Conservation (phyloP, 192 early-diverging fungal genomes). For the Diversispora eburnea region DNA sequence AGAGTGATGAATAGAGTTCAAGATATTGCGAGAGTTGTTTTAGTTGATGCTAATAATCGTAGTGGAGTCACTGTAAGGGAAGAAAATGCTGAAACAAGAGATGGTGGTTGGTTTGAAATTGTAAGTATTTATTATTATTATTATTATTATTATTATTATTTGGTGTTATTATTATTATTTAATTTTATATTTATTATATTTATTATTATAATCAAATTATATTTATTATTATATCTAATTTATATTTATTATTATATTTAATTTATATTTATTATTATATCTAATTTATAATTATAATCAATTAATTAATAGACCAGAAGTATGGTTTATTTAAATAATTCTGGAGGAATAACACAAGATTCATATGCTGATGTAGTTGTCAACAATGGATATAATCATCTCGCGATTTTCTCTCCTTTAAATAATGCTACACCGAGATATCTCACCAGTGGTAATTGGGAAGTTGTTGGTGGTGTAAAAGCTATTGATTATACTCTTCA, state of each 20-base stretch:
- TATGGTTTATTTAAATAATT: constrained; percentile 37
- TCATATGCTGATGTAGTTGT: constrained; percentile 66
- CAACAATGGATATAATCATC: constrained; percentile 62
- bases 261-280: background rate
- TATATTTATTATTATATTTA: background rate
- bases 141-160: background rate
- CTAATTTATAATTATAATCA: no score
- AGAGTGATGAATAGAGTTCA: constrained; percentile 89
- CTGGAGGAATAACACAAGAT: constrained; percentile 32
- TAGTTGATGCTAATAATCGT: constrained; percentile 42
- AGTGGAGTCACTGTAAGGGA: constrained; percentile 52
- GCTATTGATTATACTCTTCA: constrained; percentile 38
- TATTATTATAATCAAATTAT: background rate
- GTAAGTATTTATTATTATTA: no score
- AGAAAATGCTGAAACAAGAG: constrained; percentile 56
- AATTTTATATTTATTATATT: background rate
- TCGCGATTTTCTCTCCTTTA: constrained; percentile 60
- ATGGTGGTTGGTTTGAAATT: constrained; percentile 74
- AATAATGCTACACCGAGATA: constrained; percentile 44
- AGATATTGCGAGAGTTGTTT: constrained; percentile 68
- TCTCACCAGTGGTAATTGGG: constrained; percentile 69
- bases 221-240: background rate
- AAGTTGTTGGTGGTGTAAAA: constrained; percentile 51
- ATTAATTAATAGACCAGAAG: constrained; percentile 35
- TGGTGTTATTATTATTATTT: background rate